Evolutionary conservation across 2,329 filamentous ascomycete species (phyloP).

Genomic region (Hypoxylon sp.): DNA sequence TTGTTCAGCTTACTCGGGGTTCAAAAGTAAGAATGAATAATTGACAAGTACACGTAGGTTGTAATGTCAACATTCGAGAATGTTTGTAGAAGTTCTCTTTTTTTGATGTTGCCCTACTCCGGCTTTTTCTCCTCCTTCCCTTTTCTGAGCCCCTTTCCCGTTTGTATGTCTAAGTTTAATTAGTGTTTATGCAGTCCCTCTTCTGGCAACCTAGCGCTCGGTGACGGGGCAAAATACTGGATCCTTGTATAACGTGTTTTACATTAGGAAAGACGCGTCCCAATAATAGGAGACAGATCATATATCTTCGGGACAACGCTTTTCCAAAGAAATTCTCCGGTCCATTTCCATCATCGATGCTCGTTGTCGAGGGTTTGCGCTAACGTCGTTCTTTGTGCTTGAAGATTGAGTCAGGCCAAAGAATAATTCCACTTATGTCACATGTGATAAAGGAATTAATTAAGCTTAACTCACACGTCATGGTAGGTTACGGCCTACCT

Average conservation of each 20-base stretch:
- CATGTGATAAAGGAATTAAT: conserved; percentile 16
- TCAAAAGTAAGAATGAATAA: conserved; percentile 26
- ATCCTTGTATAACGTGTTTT: conserved; percentile 43
- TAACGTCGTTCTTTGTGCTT: conserved; percentile 26
- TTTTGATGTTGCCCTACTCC: conserved; percentile 11
- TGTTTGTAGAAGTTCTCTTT: conserved; percentile 19
- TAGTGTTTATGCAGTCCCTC: conserved; percentile 37
- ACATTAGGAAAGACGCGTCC: conserved; percentile 39
- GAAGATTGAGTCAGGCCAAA: conserved; percentile 17
- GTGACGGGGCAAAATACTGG: conserved; percentile 32
- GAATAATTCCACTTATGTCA: conserved; percentile 18
- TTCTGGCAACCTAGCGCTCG: conserved; percentile 26
- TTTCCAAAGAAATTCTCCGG: conserved; percentile 3
- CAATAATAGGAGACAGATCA: conserved; percentile 32
- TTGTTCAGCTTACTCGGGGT: conserved; percentile 31
- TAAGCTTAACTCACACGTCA: conserved; percentile 18
- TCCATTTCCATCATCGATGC: conserved; percentile 8
- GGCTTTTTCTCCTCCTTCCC: conserved; percentile 14
- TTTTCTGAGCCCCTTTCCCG: conserved; percentile 33
- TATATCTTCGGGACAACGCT: conserved; percentile 16
- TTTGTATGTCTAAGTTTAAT: conserved; percentile 38
- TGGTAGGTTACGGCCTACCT: conserved; percentile 10
- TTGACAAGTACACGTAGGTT: conserved; percentile 2
- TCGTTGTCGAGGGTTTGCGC: background rate
- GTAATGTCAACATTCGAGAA: conserved; percentile 25